phyloP scores from a whole-genome alignment of 2,329 filamentous ascomycete species.

The Teratosphaeria pseudoeucalypti region DNA sequence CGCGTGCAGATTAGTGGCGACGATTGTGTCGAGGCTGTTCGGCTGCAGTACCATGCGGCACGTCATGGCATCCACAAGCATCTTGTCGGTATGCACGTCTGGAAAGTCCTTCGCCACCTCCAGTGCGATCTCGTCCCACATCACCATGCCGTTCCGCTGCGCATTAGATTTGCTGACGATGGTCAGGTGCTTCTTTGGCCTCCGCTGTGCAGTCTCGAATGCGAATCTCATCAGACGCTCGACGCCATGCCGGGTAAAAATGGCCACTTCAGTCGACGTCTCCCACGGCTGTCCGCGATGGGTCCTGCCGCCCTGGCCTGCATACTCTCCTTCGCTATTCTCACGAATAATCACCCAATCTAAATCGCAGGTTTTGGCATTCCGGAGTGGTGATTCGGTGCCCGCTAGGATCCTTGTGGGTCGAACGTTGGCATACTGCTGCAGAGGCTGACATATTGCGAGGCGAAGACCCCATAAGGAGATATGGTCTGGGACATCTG shows the following conservation, averaged over 20 bases:
- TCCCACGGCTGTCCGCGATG: conserved; percentile 51
- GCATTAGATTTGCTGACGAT: conserved; percentile 43
- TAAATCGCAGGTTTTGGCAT: conserved; percentile 46
- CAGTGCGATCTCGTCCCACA: conserved; percentile 39
- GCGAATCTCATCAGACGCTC: conserved; percentile 53
- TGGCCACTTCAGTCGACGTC: conserved; percentile 50
- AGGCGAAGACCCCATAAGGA: conserved; percentile 47
- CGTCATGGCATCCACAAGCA: conserved; percentile 42
- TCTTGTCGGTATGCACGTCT: conserved; percentile 37
- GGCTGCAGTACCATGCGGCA: conserved; percentile 39
- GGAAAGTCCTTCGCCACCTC: conserved; percentile 37
- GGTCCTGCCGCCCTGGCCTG: conserved; percentile 53
- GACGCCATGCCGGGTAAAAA: conserved; percentile 53
- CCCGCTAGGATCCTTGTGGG: conserved; percentile 53
- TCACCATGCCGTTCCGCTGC: conserved; percentile 39
- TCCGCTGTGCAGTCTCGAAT: conserved; percentile 46
- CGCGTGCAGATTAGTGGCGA: conserved; percentile 35
- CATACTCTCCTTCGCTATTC: conserved; percentile 58
- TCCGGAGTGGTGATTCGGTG: conserved; percentile 46
- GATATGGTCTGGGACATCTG: conserved; percentile 47
- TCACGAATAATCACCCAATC: conserved; percentile 59
- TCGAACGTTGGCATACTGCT: conserved; percentile 48
- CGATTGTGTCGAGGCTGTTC: conserved; percentile 36
- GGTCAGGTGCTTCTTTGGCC: conserved; percentile 37
- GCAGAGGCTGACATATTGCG: conserved; percentile 45